These are phyloP conservation scores for Solanum gracilifrons DNA, from an alignment of 257 asterid genomes.

Conservation along the genomic window DNA sequence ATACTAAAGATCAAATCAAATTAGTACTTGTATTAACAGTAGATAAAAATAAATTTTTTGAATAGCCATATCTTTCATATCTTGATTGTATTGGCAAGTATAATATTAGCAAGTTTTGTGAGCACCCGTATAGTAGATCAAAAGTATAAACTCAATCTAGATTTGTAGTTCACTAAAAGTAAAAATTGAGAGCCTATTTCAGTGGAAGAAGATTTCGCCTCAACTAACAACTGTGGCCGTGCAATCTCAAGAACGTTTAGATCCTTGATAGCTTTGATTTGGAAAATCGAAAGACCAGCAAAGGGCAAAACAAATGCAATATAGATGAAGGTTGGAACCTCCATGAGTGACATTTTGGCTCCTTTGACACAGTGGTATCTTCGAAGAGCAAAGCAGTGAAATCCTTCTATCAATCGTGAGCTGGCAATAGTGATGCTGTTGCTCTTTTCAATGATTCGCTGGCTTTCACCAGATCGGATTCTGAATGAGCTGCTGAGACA, in stretches of 20 bases:
- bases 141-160: neutral
- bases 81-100: neutral
- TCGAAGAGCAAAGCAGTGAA: neutral
- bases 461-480: slow-evolving; percentile 55
- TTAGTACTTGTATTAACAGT: neutral
- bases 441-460: slow-evolving; percentile 50
- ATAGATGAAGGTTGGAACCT: neutral
- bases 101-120: neutral
- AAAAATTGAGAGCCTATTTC: neutral
- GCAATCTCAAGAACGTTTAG: neutral
- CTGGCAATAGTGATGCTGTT: slow-evolving; percentile 28
- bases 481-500: slow-evolving; percentile 77
- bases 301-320: neutral
- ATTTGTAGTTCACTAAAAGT: neutral
- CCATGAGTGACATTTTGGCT: neutral
- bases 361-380: neutral
- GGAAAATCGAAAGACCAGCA: neutral
- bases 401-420: neutral
- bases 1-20: neutral
- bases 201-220: neutral
- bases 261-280: neutral
- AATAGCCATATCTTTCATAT: neutral
- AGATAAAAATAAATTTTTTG: neutral
- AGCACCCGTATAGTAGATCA: neutral
- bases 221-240: neutral